Evolutionary conservation across 768 basidiomycete species (phyloP).

Genomic region (Mycena kentingensis): DNA sequence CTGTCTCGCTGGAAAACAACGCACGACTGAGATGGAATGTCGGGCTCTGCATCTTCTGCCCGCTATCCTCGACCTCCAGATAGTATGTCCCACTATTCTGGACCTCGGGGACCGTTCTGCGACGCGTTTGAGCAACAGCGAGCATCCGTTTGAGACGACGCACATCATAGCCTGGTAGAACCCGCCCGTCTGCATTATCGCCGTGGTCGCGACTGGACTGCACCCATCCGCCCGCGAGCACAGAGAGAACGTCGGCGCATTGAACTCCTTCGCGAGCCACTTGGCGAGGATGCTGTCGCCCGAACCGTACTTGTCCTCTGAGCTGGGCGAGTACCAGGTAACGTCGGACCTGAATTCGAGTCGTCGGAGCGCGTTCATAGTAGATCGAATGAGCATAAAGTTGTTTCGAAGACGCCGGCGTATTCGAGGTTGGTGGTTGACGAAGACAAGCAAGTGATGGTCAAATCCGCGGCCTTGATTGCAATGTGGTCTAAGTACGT

Average conservation of each 20-base stretch:
- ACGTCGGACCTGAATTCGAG: no score
- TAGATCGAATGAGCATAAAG: no score
- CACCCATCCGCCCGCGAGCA: slow-evolving; percentile 7
- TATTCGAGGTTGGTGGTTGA: no score
- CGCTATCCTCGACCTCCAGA: slow-evolving; percentile 8
- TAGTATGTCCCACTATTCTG: slow-evolving; percentile 5
- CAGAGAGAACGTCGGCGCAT: slow-evolving; percentile 10
- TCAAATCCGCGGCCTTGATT: no score
- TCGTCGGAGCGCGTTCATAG: no score
- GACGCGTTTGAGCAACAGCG: neutral
- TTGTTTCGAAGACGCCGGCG: no score
- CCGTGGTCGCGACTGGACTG: slow-evolving; percentile 4
- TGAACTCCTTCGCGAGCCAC: slow-evolving; percentile 4
- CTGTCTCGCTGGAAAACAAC: neutral
- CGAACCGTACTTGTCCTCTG: slow-evolving; percentile 8
- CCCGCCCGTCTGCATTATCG: slow-evolving; percentile 9
- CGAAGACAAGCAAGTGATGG: no score
- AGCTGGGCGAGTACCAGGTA: slow-evolving; percentile 13
- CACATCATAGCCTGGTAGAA: slow-evolving; percentile 7
- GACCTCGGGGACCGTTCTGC: slow-evolving; percentile 10
- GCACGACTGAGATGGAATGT: slow-evolving; percentile 16
- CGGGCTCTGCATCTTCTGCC: slow-evolving; percentile 8
- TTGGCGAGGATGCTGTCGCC: slow-evolving; percentile 10
- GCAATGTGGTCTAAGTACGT: no score
- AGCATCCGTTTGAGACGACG: neutral